Evolutionary conservation across 2,329 filamentous ascomycete species (phyloP), one percentile per base, ranked within the genome.

Genomic region (Ophiocordyceps camponoti-floridani): DNA sequence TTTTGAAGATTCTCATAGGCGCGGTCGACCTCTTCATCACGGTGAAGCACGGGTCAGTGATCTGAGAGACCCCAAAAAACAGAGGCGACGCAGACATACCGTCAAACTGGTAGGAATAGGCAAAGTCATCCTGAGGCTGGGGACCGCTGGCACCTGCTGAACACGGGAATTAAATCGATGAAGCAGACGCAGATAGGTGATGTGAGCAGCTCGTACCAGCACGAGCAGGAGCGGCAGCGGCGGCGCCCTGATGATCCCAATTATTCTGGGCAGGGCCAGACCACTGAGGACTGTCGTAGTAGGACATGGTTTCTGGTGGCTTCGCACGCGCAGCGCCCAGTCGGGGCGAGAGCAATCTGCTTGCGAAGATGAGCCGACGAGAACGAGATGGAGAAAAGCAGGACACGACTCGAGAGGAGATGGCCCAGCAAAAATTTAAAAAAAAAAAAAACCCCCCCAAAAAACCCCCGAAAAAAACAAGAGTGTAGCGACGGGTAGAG

Each of bases 1-100:
- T 96, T 96, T 58, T 89, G 75, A 48, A 98, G 75, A 63, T 96
- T 96, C 58, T 96, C 91, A 57, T 89, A 79, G 53, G 89, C 89
- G 60, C 89, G 82, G 53, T 96, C 91, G 56, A 98, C 87, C 76
- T 98, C 91, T 94, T 58, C 19, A 10, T 13, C 9, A 4, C 3
- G 10, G 40, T 19, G 14, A n/a, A 5, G 40, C 13, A 27, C 18
- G 40, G 40, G 14, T 41, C 35, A 38, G 35, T 14, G n/a, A n/a
- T n/a, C n/a, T n/a, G n/a, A n/a, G n/a, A n/a, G n/a, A n/a, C n/a
- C n/a, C n/a, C n/a, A n/a, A n/a, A n/a, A n/a, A n/a, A n/a, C n/a
- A n/a, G n/a, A n/a, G n/a, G n/a, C n/a, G n/a, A n/a, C n/a, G n/a
- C n/a, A n/a, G 8, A 76, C 82, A 62, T 81, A 91, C 84, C 84